These are phyloP conservation scores for Vanderwaltozyma tropicalis DNA, from an alignment of 805 yeast genomes.

Conservation along the genomic window DNA sequence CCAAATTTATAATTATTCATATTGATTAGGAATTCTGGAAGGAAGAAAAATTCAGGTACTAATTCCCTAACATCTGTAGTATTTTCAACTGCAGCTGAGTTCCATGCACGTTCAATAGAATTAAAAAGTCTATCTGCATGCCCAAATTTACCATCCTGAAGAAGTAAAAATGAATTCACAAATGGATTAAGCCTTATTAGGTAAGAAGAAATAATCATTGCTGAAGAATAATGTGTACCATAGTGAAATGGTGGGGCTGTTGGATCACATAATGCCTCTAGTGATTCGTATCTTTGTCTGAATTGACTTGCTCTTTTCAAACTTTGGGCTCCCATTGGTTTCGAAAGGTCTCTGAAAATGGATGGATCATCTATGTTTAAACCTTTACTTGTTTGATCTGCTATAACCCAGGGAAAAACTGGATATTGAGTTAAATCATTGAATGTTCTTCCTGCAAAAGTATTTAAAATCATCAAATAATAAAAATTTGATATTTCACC, in stretches of 20 bases:
- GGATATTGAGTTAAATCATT: slow-evolving; percentile 88
- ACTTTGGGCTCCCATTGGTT: slow-evolving; percentile 89
- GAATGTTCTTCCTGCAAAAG: slow-evolving; percentile 79
- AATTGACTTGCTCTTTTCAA: slow-evolving; percentile 50
- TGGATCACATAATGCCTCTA: slow-evolving; percentile 48
- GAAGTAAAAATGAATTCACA: slow-evolving; percentile 62
- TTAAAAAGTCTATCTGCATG: slow-evolving; percentile 77
- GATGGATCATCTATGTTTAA: slow-evolving; percentile 56
- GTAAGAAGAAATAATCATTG: slow-evolving; percentile 83
- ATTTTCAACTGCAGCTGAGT: slow-evolving; percentile 64
- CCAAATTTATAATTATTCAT: slow-evolving; percentile 64
- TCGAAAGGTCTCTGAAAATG: slow-evolving; percentile 63
- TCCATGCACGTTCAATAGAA: slow-evolving; percentile 71
- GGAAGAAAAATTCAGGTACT: slow-evolving; percentile 74
- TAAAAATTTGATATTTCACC: slow-evolving; percentile 79
- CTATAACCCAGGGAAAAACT: slow-evolving; percentile 83
- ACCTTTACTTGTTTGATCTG: slow-evolving; percentile 64
- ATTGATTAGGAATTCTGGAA: slow-evolving; percentile 70
- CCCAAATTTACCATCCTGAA: slow-evolving; percentile 85
- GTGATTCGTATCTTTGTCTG: slow-evolving; percentile 61
- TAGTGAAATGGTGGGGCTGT: slow-evolving; percentile 74
- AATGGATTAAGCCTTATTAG: slow-evolving; percentile 70
- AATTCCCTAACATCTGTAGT: slow-evolving; percentile 84
- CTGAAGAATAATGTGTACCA: slow-evolving; percentile 89
- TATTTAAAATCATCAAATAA: slow-evolving; percentile 69